Evolutionary conservation across 495 filamentous ascomycete species (phyloP).

Genomic region (Podospora comata): DNA sequence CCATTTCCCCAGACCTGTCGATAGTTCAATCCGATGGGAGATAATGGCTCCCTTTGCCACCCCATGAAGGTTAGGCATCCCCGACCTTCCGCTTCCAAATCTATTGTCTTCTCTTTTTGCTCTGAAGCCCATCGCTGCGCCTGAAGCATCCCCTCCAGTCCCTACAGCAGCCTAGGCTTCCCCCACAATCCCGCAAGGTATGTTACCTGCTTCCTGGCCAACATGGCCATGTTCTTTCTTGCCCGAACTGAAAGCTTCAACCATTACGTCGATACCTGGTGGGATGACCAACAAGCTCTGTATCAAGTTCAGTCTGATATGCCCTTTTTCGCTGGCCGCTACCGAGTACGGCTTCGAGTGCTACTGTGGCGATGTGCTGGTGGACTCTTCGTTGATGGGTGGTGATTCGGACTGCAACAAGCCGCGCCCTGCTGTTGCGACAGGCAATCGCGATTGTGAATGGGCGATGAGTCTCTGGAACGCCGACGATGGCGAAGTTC

Average conservation of each 20-base stretch:
- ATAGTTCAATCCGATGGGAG: neutral
- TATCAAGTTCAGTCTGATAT: slow-evolving; percentile 49
- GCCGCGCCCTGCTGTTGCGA: slow-evolving; percentile 41
- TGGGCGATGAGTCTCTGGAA: slow-evolving; percentile 41
- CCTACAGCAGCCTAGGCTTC: neutral
- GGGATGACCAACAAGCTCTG: slow-evolving; percentile 53
- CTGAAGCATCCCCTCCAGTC: neutral
- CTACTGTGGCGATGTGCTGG: slow-evolving; percentile 54
- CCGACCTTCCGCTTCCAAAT: slow-evolving; percentile 15
- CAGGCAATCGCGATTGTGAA: slow-evolving; percentile 40
- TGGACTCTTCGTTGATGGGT: slow-evolving; percentile 35
- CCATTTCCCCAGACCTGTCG: neutral
- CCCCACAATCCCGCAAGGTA: neutral
- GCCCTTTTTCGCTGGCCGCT: slow-evolving; percentile 52
- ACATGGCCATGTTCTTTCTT: slow-evolving; percentile 41
- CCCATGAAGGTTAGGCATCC: slow-evolving; percentile 12
- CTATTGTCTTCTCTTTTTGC: slow-evolving; percentile 12
- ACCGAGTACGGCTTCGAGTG: slow-evolving; percentile 60
- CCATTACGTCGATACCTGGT: slow-evolving; percentile 30
- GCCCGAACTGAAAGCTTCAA: slow-evolving; percentile 32
- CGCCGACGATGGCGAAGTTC: slow-evolving; percentile 29
- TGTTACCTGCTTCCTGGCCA: slow-evolving; percentile 25
- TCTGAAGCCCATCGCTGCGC: slow-evolving; percentile 11
- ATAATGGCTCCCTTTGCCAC: neutral
- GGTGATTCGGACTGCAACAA: slow-evolving; percentile 39